These are phyloP conservation scores for Fusarium succisae DNA, from an alignment of 2,329 filamentous ascomycete genomes.

Conservation along the genomic window DNA sequence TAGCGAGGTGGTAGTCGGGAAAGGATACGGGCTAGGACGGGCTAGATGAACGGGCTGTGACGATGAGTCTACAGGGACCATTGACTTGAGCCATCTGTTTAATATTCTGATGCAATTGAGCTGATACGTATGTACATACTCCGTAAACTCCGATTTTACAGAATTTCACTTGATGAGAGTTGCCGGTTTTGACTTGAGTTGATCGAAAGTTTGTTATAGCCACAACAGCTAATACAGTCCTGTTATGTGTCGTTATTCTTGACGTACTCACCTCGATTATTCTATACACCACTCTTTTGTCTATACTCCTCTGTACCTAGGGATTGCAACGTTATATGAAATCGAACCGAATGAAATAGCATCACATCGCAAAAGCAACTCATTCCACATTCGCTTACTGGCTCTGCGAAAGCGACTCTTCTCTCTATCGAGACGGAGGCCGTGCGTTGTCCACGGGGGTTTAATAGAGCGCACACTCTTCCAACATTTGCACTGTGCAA, in stretches of 20 bases:
- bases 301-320: neutral
- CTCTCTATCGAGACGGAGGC: slow-evolving; percentile 34
- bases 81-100: neutral
- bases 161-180: neutral
- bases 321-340: neutral
- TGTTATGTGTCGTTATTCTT: neutral
- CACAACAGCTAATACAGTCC: neutral
- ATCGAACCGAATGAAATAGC: neutral
- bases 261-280: neutral
- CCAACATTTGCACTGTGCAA: slow-evolving; percentile 34
- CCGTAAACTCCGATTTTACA: neutral
- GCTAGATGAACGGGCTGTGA: slow-evolving; percentile 12
- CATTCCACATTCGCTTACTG: slow-evolving; percentile 20
- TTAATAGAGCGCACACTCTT: slow-evolving; percentile 24
- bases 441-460: slow-evolving; percentile 32
- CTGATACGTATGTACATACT: neutral
- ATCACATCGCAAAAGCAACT: slow-evolving; percentile 15
- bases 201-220: neutral
- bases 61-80: slow-evolving; percentile 17
- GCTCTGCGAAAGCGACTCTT: slow-evolving; percentile 19
- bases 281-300: neutral
- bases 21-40: slow-evolving; percentile 25
- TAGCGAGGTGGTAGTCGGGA: slow-evolving; percentile 33
- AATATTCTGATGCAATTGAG: neutral
- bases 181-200: neutral